Base-by-base conservation (phyloP, 805 yeast genomes). In the Starmerella bombicola region DNA sequence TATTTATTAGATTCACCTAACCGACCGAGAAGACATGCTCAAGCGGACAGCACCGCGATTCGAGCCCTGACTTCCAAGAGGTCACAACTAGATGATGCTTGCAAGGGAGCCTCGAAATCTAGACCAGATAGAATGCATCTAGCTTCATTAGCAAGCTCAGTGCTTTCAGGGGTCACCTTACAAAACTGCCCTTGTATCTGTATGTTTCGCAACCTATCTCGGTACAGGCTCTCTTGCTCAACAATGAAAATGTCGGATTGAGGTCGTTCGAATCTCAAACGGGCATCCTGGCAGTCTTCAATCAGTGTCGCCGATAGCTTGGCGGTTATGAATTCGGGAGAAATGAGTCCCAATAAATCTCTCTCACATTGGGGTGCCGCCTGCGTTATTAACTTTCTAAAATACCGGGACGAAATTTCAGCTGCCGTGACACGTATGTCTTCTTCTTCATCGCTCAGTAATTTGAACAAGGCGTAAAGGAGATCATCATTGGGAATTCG, bases 161-260 rank as follows among this genome's bases (percentile, higher is more conserved):
- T 23, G 2, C 23, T 16, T 3, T 15, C 38, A 5, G 17, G 21
- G 15, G 29, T 16, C 7, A 31, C 19, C 18, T 8, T 13, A 29
- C 50, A 43, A 30, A 15, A 19, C 10, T 15, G 8, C 4, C 33
- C 35, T 16, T 32, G 35, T 20, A 23, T 15, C 3, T 3, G 3
- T 3, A 23, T 16, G 21, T 30, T 56, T 26, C 61, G 63, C 7
- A 68, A 55, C 12, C 66, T 68, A 52, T 76, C 73, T 49, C 75
- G 65, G 58, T 75, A 81, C 30, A 79, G 68, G 49, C 83, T 82
- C 40, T 68, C 71, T 50, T 72, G 73, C 54, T 84, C 95, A 5
- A 68, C 59, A 5, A 74, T 74, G 57, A 83, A 84, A 30, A 84
- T 55, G 2, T 66, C 61, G 16, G 63, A 58, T 17, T 58, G 63